Evolutionary conservation across 2,329 filamentous ascomycete species (phyloP).

Genomic region (Phialophora macrospora): DNA sequence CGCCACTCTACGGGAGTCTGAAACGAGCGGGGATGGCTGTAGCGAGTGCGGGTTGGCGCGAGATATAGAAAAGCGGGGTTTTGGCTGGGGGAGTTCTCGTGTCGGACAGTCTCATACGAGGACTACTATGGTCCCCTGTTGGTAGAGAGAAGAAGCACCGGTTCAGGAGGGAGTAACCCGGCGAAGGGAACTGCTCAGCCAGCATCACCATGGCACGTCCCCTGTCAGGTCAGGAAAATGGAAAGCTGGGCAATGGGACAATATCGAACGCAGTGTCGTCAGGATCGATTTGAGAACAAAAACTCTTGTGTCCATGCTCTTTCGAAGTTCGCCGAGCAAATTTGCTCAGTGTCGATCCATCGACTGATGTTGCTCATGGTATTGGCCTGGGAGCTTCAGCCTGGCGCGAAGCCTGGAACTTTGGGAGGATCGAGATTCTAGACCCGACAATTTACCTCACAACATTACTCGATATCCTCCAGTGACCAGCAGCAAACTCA

Average conservation of each 20-base stretch:
- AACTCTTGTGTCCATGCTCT: not conserved
- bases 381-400: not conserved
- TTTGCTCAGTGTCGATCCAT: not conserved
- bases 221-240: not conserved
- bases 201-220: not conserved
- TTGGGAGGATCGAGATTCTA: not conserved
- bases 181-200: not conserved
- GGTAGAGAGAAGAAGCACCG: not conserved
- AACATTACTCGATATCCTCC: not conserved
- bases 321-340: not conserved
- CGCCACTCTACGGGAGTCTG: not conserved
- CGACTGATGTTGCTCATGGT: not conserved
- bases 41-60: not conserved
- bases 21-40: not conserved
- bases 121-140: not conserved
- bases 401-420: not conserved
- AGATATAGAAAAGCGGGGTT: not conserved
- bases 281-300: not conserved
- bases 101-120: not conserved
- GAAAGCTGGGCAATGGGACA: not conserved
- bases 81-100: not conserved
- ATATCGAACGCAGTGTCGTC: not conserved
- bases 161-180: not conserved
- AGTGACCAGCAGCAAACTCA: not conserved
- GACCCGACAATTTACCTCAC: not conserved